phyloP scores from a whole-genome alignment of 257 asterid species.

The Agastache rugosa region DNA sequence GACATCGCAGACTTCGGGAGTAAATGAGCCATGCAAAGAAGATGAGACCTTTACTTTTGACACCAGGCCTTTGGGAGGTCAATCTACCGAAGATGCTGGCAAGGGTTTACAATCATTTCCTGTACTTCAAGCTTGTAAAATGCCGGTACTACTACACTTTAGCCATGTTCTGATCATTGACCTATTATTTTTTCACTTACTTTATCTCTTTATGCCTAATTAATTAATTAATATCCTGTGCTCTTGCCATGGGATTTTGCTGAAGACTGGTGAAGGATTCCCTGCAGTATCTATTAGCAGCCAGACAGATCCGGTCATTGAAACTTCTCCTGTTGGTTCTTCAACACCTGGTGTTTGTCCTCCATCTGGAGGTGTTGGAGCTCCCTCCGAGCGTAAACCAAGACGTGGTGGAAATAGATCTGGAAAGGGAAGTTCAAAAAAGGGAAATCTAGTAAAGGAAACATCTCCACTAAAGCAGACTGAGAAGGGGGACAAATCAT shows the following conservation, averaged over 20 bases:
- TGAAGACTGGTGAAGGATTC: conserved; percentile 64
- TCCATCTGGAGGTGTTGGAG: conserved; percentile 53
- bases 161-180: conserved; percentile 21
- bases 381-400: conserved; percentile 65
- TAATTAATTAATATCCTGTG: conserved; percentile 6
- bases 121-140: conserved; percentile 52
- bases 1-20: conserved; percentile 42
- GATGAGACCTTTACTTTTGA: conserved; percentile 69
- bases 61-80: conserved; percentile 55
- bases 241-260: conserved; percentile 31
- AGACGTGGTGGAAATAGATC: conserved; percentile 71
- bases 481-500: conserved; percentile 55
- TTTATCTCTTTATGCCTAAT: background rate
- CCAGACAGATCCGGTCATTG: conserved; percentile 48
- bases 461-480: conserved; percentile 53
- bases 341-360: conserved; percentile 47
- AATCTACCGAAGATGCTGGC: conserved; percentile 52
- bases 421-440: conserved; percentile 69
- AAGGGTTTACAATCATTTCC: conserved; percentile 49
- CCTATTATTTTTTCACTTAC: conserved; percentile 8
- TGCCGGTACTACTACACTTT: conserved; percentile 49
- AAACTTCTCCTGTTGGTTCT: conserved; percentile 52
- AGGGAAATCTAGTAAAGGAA: conserved; percentile 61
- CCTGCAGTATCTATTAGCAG: conserved; percentile 52
- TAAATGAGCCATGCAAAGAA: conserved; percentile 48